Evolutionary conservation across 148 eudicot genomes (phyloP).

Genomic region (Spergularia marina): DNA sequence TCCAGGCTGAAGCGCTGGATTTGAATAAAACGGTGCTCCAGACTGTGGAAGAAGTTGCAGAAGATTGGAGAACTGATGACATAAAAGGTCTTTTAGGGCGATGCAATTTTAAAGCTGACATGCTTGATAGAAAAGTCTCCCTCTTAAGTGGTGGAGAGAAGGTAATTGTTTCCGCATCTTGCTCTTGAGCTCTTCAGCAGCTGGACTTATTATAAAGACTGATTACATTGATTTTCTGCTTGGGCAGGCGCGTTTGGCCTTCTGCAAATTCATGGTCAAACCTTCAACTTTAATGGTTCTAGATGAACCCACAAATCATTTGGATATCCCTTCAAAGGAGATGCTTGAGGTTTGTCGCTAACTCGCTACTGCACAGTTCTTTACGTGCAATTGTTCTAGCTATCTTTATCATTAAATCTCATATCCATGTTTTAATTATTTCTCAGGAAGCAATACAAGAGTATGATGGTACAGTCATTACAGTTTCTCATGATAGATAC

Average conservation of each 20-base stretch:
- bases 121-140: conserved; percentile 95
- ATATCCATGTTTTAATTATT: not conserved
- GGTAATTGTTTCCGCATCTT: conserved; percentile 34
- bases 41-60: conserved; percentile 92
- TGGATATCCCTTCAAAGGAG: conserved; percentile 96
- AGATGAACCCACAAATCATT: conserved; percentile 96
- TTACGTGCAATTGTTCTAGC: not conserved
- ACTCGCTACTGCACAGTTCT: not conserved
- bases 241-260: conserved; percentile 80
- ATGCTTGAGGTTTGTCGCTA: conserved; percentile 81
- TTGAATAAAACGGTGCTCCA: conserved; percentile 79
- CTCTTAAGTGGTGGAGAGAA: conserved; percentile 96
- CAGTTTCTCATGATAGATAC: conserved; percentile 96
- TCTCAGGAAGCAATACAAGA: conserved; percentile 87
- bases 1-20: conserved; percentile 95
- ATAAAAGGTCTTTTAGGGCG: conserved; percentile 94
- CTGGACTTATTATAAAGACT: not conserved
- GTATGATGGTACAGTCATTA: conserved; percentile 80
- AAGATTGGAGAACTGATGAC: conserved; percentile 89
- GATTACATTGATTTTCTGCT: conserved; percentile 13
- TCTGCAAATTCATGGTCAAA: conserved; percentile 96
- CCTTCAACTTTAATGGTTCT: conserved; percentile 89
- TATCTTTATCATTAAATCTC: not conserved
- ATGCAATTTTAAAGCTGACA: conserved; percentile 87
- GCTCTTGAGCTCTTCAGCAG: not conserved